These are phyloP conservation scores for Leptodontidium sp. DNA, from an alignment of 2,329 filamentous ascomycete species.

Conservation along the genomic window DNA sequence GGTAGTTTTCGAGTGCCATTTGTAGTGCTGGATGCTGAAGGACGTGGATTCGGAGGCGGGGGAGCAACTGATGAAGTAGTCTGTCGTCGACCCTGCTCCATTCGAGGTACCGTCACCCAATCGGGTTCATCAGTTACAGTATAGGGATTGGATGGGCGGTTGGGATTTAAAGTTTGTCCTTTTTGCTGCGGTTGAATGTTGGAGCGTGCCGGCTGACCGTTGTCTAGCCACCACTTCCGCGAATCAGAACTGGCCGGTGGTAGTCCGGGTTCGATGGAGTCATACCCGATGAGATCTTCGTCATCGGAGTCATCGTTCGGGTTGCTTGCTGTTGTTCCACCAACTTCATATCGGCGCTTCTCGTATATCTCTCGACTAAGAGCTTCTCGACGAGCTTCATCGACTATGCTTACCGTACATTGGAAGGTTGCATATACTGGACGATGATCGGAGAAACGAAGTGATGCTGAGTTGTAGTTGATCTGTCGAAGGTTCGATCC, in stretches of 20 bases:
- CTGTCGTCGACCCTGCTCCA: conserved; percentile 26
- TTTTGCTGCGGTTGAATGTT: conserved; percentile 71
- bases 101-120: conserved; percentile 75
- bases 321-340: conserved; percentile 65
- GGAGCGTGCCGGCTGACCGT: conserved; percentile 78
- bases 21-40: conserved; percentile 19
- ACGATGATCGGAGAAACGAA: conserved; percentile 94
- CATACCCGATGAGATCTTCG: conserved; percentile 82
- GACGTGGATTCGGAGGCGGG: conserved; percentile 32
- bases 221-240: conserved; percentile 76
- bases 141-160: conserved; percentile 84
- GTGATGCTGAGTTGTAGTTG: conserved; percentile 81
- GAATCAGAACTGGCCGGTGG: conserved; percentile 72
- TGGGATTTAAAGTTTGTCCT: conserved; percentile 73
- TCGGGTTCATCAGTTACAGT: conserved; percentile 76
- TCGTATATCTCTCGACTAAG: conserved; percentile 81
- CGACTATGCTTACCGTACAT: conserved; percentile 80
- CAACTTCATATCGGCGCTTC: conserved; percentile 70
- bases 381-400: conserved; percentile 75
- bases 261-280: conserved; percentile 81
- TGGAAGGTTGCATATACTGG: conserved; percentile 92
- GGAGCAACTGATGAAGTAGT: conserved; percentile 22
- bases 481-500: conserved; percentile 84
- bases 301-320: conserved; percentile 73
- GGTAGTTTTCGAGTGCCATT: conserved; percentile 42